phyloP scores from a whole-genome alignment of 2,329 filamentous ascomycete genomes.

The Trichophyton equinum region DNA sequence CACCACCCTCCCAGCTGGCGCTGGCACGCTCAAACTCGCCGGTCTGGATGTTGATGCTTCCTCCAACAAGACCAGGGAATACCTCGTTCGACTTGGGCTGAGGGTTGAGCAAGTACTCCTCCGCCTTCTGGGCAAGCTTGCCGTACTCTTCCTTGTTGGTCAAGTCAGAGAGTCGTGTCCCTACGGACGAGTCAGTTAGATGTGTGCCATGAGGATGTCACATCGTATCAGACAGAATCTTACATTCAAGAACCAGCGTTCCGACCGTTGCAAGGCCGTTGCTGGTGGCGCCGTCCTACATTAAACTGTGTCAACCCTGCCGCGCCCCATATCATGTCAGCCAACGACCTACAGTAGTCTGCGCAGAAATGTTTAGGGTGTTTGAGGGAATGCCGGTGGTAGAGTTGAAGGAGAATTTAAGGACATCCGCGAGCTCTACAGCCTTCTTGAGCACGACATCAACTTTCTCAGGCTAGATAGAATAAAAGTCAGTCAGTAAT shows the following conservation, averaged over 20 bases:
- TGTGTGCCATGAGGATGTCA: too few species aligned
- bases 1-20: slow-evolving; percentile 66
- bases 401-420: slow-evolving; percentile 69
- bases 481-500: background rate
- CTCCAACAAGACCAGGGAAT: slow-evolving; percentile 65
- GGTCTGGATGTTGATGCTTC: slow-evolving; percentile 49
- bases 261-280: slow-evolving; percentile 69
- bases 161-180: slow-evolving; percentile 55
- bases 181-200: slow-evolving; percentile 6
- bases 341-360: slow-evolving; percentile 21
- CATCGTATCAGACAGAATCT: background rate
- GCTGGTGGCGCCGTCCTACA: slow-evolving; percentile 36
- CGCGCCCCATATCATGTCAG: background rate
- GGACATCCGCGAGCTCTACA: slow-evolving; percentile 53
- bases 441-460: slow-evolving; percentile 51
- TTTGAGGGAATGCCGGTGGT: slow-evolving; percentile 63
- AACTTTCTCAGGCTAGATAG: slow-evolving; percentile 11
- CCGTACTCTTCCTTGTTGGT: slow-evolving; percentile 56
- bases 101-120: slow-evolving; percentile 58
- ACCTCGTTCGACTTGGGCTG: slow-evolving; percentile 52
- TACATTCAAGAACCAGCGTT: slow-evolving; percentile 63
- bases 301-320: slow-evolving; percentile 9
- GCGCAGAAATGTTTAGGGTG: slow-evolving; percentile 47
- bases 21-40: slow-evolving; percentile 54
- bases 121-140: slow-evolving; percentile 51